phyloP scores from a whole-genome alignment of 257 asterid species.

The Pogostemon cablin region DNA sequence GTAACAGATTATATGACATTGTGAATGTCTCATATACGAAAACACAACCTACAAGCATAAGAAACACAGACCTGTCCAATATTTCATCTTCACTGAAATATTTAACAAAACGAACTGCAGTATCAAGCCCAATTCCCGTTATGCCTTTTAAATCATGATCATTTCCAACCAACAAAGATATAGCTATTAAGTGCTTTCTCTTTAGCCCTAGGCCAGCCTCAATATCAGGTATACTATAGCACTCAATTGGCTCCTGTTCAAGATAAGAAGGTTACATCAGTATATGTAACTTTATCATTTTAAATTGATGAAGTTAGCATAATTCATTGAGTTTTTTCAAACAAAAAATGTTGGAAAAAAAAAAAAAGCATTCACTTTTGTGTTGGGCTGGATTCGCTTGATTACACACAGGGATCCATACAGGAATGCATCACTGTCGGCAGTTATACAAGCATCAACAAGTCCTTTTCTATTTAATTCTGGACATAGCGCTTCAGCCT shows the following conservation, averaged over 20 bases:
- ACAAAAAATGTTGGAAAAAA: not conserved
- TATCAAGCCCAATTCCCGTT: constrained; percentile 79
- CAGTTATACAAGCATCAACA: constrained; percentile 93
- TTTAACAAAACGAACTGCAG: constrained; percentile 86
- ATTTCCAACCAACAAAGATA: constrained; percentile 86
- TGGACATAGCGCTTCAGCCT: constrained; percentile 98
- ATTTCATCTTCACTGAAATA: constrained; percentile 67
- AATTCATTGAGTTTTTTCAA: constrained; percentile 10
- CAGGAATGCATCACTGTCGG: constrained; percentile 92
- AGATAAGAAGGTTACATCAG: constrained; percentile 24
- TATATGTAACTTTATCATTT: constrained; percentile 4
- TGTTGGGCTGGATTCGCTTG: constrained; percentile 71
- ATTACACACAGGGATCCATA: constrained; percentile 85
- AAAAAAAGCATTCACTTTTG: constrained; percentile 56
- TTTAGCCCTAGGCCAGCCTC: constrained; percentile 80
- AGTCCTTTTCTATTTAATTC: constrained; percentile 77
- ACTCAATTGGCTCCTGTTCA: constrained; percentile 90
- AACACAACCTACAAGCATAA: constrained; percentile 7
- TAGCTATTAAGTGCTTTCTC: constrained; percentile 84
- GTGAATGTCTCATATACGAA: constrained; percentile 8
- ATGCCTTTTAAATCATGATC: constrained; percentile 86
- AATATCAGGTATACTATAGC: constrained; percentile 77
- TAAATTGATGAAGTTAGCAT: not conserved
- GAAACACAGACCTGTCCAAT: constrained; percentile 55
- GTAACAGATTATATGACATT: constrained; percentile 18